Base-by-base conservation (phyloP, 768 basidiomycete species). In the Podaxis pistillaris region DNA sequence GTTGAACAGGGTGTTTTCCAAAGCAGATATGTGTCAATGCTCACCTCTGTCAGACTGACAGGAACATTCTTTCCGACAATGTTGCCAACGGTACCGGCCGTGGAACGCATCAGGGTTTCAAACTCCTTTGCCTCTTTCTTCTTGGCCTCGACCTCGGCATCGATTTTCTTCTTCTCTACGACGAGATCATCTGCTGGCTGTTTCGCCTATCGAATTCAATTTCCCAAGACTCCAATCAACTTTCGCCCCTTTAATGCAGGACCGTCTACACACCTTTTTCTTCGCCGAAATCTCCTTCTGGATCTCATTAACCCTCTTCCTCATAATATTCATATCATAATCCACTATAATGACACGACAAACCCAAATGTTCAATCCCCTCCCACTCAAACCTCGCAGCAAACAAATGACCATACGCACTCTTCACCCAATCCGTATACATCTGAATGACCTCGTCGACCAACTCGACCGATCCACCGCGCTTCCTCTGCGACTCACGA, bases 221-320 rank as follows among this genome's bases (percentile, higher is more conserved):
- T 15, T 1, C 9, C 30, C 30, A 33, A 44, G 41, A 8, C n/a
- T 15, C 13, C 17, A 13, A 28, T 50, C 49, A 50, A 22, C 13
- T 11, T 26, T 50, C 26, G 5, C 24, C 49, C 12, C 2, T 24
- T 22, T 22, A 3, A 26, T 22, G 7, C 26, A 44, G 12, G 15
- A n/a, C 9, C 33, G 41, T 30, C 1, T 6, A 51, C 72, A 33
- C 60, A 87, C 94, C 88, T 96, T 98, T 77, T 94, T 97, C 86
- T 94, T 97, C 1, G 84, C 81, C 11, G 87, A 88, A 70, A 99
- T 98, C 75, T 98, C 86, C 75, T 98, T 99, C 79, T 99, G 96
- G 11, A 96, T 80, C 13, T 85, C 85, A 69, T 99, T 98, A 44
- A 93, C 85, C 68, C 93, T 83, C 73, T 96, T 95, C 68, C 86